Evolutionary conservation across 2,329 filamentous ascomycete species (phyloP).

Genomic region (Penicillium sp.): DNA sequence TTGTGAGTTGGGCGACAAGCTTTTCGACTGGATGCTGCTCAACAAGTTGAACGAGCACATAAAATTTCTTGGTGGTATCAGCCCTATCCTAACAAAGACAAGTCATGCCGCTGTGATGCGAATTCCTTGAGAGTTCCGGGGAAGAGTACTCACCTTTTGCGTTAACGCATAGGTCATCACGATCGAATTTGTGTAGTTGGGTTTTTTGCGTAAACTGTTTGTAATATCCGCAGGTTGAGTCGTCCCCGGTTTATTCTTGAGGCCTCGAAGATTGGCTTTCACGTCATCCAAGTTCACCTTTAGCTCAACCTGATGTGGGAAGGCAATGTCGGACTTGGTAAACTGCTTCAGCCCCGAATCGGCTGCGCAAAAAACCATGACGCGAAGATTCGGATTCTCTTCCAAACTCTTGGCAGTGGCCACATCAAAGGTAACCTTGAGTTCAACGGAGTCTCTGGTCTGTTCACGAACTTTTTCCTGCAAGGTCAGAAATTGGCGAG

Average conservation of each 20-base stretch:
- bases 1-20: slow-evolving; percentile 62
- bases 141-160: slow-evolving; percentile 67
- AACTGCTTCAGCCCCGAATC: slow-evolving; percentile 57
- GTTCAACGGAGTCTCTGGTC: slow-evolving; percentile 54
- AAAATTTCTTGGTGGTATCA: slow-evolving; percentile 56
- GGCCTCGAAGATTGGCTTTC: slow-evolving; percentile 84
- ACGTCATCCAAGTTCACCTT: slow-evolving; percentile 83
- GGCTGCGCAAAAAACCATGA: slow-evolving; percentile 78
- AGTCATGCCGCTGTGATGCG: too few relatives aligned
- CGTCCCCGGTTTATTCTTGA: slow-evolving; percentile 94
- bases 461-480: slow-evolving; percentile 49
- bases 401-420: slow-evolving; percentile 52
- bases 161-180: slow-evolving; percentile 90
- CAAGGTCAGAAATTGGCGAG: background rate
- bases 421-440: slow-evolving; percentile 54
- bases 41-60: slow-evolving; percentile 68
- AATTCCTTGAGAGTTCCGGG: too few relatives aligned
- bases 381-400: slow-evolving; percentile 56
- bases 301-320: slow-evolving; percentile 87
- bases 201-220: slow-evolving; percentile 60
- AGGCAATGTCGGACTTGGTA: slow-evolving; percentile 63
- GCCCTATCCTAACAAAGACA: too few relatives aligned
- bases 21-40: slow-evolving; percentile 64
- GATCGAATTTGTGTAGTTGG: slow-evolving; percentile 67
- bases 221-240: slow-evolving; percentile 93